Conservation (phyloP, 2,329 filamentous ascomycete genomes). For the Aspergillus sp. region DNA sequence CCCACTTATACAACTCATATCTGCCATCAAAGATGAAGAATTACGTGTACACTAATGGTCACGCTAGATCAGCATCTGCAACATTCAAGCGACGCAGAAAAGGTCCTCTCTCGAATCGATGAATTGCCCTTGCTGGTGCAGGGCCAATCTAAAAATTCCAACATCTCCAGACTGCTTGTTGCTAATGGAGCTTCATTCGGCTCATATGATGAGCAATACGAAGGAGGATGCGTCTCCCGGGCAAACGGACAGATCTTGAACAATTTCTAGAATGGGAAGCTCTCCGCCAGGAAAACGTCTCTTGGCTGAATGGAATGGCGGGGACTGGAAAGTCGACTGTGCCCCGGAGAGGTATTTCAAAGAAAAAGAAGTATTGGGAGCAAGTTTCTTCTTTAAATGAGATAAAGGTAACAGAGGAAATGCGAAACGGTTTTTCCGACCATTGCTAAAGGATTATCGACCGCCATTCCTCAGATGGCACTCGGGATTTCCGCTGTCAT, state of each 20-base stretch:
- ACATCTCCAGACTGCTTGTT: too few relatives aligned
- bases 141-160: too few relatives aligned
- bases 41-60: too few relatives aligned
- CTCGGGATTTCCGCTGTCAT: neutral
- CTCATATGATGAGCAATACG: too few relatives aligned
- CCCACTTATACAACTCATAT: too few relatives aligned
- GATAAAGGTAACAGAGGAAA: neutral
- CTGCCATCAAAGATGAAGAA: too few relatives aligned
- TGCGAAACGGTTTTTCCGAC: neutral
- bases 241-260: neutral
- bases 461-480: neutral
- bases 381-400: neutral
- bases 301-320: neutral
- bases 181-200: too few relatives aligned
- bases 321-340: neutral
- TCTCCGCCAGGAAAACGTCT: neutral
- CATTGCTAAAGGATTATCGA: neutral
- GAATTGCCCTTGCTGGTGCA: too few relatives aligned
- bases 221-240: neutral
- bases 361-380: neutral
- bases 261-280: neutral
- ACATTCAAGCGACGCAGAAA: too few relatives aligned
- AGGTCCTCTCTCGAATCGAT: too few relatives aligned
- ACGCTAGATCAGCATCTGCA: too few relatives aligned
- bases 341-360: neutral